Percentiles rank a stretch among this genome's conserved stretches.
phyloP scores from a whole-genome alignment of 2,329 filamentous ascomycete genomes.

The Aspergillus niger region DNA sequence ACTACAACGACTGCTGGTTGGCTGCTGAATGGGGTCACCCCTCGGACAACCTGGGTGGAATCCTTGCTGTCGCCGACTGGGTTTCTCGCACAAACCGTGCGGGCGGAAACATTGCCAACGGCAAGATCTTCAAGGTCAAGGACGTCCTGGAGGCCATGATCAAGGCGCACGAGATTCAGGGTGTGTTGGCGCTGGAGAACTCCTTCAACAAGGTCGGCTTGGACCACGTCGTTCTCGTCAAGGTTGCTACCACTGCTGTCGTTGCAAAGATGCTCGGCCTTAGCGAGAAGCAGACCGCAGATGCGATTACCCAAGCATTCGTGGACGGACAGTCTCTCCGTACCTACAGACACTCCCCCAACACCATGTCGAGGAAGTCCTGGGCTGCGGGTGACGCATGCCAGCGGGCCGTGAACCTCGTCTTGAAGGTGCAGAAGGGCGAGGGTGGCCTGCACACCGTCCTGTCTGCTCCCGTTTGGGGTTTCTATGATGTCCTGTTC shows the following conservation, averaged over 20 bases:
- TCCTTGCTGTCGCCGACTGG: conserved; percentile 96
- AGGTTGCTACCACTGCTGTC: conserved; percentile 92
- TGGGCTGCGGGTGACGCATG: conserved; percentile 99
- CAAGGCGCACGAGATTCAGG: conserved; percentile 99
- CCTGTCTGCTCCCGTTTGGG: conserved; percentile 89
- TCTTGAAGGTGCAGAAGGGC: conserved; percentile 86
- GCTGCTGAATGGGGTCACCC: conserved; percentile 99
- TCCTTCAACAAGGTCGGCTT: conserved; percentile 98
- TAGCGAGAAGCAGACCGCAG: conserved; percentile 84
- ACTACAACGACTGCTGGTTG: conserved; percentile 99
- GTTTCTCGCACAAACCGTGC: conserved; percentile 91
- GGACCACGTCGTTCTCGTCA: conserved; percentile 97
- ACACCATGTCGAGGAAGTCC: conserved; percentile 99
- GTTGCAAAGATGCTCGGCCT: conserved; percentile 94
- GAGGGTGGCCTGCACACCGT: conserved; percentile 91
- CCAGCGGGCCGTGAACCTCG: conserved; percentile 89
- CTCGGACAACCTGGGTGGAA: conserved; percentile 96
- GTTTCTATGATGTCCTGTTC: conserved; percentile 98
- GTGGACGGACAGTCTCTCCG: conserved; percentile 94
- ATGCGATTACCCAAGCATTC: conserved; percentile 95
- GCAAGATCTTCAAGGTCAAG: conserved; percentile 81
- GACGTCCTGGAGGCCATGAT: conserved; percentile 97
- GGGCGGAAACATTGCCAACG: conserved; percentile 69
- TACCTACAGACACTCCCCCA: conserved; percentile 95
- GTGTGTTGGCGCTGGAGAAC: conserved; percentile 94